Evolutionary conservation across 208 protist genomes (phyloP).

Genomic region (Angomonas ambiguus): DNA sequence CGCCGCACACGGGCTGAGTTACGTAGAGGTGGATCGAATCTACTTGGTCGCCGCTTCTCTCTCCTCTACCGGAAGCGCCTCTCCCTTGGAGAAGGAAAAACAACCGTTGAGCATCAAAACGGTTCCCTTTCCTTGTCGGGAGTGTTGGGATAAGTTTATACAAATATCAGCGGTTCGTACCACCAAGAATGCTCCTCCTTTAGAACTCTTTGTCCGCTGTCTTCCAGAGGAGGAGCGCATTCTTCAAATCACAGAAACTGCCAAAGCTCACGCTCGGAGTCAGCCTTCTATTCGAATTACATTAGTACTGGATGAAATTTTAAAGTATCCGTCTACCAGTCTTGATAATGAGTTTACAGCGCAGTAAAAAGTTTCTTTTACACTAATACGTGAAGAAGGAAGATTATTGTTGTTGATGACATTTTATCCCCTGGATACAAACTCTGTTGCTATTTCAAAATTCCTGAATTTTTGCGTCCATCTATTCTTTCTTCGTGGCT

Average conservation of each 20-base stretch:
- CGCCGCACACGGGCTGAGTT: slow-evolving; percentile 61
- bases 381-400: not conserved
- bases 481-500: too few species aligned
- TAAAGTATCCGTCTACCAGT: not conserved
- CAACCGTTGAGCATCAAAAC: not conserved
- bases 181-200: slow-evolving; percentile 20
- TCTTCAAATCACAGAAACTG: slow-evolving; percentile 6
- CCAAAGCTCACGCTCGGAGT: slow-evolving; percentile 14
- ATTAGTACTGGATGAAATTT: slow-evolving; percentile 10
- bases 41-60: slow-evolving; percentile 34
- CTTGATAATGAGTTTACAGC: not conserved
- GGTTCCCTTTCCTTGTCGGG: slow-evolving; percentile 58
- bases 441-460: too few species aligned
- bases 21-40: slow-evolving; percentile 37
- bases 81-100: not conserved
- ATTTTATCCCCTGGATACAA: too few species aligned
- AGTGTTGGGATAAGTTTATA: slow-evolving; percentile 69
- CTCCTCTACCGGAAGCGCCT: not conserved
- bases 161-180: slow-evolving; percentile 38
- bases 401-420: too few species aligned
- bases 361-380: not conserved
- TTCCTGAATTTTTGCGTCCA: too few species aligned
- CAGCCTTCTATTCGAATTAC: slow-evolving; percentile 11
- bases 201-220: slow-evolving; percentile 43
- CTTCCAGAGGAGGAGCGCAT: slow-evolving; percentile 21